Evolutionary conservation across 306 rosid species (phyloP).

Genomic region (Hippophae tibetana): DNA sequence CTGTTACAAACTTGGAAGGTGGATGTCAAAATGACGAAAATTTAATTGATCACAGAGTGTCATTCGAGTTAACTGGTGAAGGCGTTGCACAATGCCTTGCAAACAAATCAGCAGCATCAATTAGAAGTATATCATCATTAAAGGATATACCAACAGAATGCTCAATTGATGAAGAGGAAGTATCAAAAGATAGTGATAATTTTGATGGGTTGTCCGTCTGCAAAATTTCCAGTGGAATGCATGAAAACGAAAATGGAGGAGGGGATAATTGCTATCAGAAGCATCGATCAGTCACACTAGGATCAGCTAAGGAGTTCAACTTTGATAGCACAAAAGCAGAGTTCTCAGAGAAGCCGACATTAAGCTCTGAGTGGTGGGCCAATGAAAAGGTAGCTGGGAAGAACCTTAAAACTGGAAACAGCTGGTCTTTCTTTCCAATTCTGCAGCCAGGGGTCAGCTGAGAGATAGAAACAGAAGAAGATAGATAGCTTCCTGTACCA

Average conservation of each 20-base stretch:
- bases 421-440: slow-evolving; percentile 78
- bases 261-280: slow-evolving; percentile 46
- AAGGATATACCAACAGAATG: slow-evolving; percentile 37
- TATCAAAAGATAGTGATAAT: slow-evolving; percentile 23
- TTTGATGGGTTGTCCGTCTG: slow-evolving; percentile 24
- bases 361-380: slow-evolving; percentile 76
- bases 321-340: slow-evolving; percentile 72
- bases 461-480: slow-evolving; percentile 20
- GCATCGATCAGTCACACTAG: slow-evolving; percentile 51
- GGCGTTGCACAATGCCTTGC: slow-evolving; percentile 91
- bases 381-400: slow-evolving; percentile 42
- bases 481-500: slow-evolving; percentile 23
- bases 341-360: slow-evolving; percentile 32
- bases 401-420: slow-evolving; percentile 52
- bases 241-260: slow-evolving; percentile 30
- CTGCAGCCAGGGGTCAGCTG: slow-evolving; percentile 60
- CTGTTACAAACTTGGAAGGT: slow-evolving; percentile 44
- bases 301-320: slow-evolving; percentile 75
- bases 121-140: slow-evolving; percentile 43
- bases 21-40: slow-evolving; percentile 40
- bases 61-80: slow-evolving; percentile 90
- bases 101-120: slow-evolving; percentile 41
- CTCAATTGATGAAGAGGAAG: slow-evolving; percentile 30
- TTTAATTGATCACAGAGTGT: slow-evolving; percentile 68
- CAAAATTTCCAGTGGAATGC: slow-evolving; percentile 30